Base-by-base conservation (phyloP, 208 protist species). In the Crithidia mellificae region DNA sequence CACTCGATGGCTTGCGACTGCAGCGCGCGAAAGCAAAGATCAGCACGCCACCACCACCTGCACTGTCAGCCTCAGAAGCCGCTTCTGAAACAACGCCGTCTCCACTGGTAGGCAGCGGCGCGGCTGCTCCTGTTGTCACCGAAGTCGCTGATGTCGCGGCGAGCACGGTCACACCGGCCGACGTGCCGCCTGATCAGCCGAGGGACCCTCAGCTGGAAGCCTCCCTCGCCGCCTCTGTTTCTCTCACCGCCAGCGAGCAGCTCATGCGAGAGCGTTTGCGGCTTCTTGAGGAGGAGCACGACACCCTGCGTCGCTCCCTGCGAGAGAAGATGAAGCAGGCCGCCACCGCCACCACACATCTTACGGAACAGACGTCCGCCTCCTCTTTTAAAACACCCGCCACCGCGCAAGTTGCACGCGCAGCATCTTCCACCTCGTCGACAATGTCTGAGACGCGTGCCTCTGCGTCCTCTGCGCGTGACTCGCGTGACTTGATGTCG, bases 221-320 rank as follows among this genome's bases (percentile, higher is more conserved):
- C 19, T 64, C 58, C 0, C 19, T 39, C 2, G 14, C 58, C 24
- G 46, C 29, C 0, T 66, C 61, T 0, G 22, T 47, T 22, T 41
- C 50, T 3, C 36, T 44, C 27, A 63, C 46, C 17, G 52, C 50
- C n/a, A 68, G 29, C 20, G 63, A 73, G 50, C 49, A 62, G 39
- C 34, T 49, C 34, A 22, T 64, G 49, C 46, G 25, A 12, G 38
- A 59, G 46, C 55, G 29, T 2, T 36, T 51, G 32, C 55, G 39
- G 5, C 36, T 64, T 24, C 38, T 59, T 3, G 57, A 71, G 46
- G 65, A 32, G 29, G 56, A 72, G 46, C 66, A 56, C 25, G 22
- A 27, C 1, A 24, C 24, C 1, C 7, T 25, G 8, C 52, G 30
- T 0, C 32, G 32, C 5, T 20, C 34, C 1, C 39, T 69, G 27